Percentiles rank a stretch among this genome's conserved stretches.
These are phyloP conservation scores for Barnettozyma californica DNA, from an alignment of 805 yeast genomes.

Conservation along the genomic window DNA sequence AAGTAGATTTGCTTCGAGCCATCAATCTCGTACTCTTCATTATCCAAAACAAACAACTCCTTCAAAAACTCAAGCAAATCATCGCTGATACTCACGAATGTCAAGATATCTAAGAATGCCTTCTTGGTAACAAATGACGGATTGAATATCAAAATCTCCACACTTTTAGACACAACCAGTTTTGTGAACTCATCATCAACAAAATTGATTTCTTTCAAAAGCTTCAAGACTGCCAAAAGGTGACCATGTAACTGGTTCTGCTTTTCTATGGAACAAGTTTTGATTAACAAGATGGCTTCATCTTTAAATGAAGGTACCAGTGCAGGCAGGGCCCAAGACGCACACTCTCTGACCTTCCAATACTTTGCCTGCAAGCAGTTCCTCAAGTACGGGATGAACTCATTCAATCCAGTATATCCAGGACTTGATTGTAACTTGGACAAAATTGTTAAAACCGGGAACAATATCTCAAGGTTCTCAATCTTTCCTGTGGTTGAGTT, in stretches of 20 bases:
- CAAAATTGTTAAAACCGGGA: constrained; percentile 71
- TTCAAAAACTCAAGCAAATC: constrained; percentile 25
- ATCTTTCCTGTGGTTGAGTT: constrained; percentile 23
- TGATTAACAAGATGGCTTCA: constrained; percentile 27
- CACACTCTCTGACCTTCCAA: constrained; percentile 89
- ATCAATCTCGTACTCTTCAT: constrained; percentile 27
- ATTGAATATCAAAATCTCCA: constrained; percentile 20
- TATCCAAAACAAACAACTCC: constrained; percentile 32
- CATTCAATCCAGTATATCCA: constrained; percentile 46
- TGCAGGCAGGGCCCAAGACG: constrained; percentile 64
- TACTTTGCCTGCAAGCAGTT: constrained; percentile 44
- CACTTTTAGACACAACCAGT: constrained; percentile 3
- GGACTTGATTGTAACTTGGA: constrained; percentile 61
- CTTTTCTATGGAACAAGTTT: constrained; percentile 15
- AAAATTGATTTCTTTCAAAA: constrained; percentile 12
- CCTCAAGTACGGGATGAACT: constrained; percentile 45
- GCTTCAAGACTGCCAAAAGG: constrained; percentile 41
- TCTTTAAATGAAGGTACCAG: constrained; percentile 32
- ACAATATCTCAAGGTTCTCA: constrained; percentile 51
- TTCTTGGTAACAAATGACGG: constrained; percentile 31
- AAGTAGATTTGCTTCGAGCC: constrained; percentile 49
- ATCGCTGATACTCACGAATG: neutral
- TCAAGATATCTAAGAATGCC: constrained; percentile 26
- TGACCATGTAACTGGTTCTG: constrained; percentile 58
- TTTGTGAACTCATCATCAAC: neutral